Base-by-base conservation (phyloP, 495 filamentous ascomycete genomes). In the Astrothelium subdiscretum region DNA sequence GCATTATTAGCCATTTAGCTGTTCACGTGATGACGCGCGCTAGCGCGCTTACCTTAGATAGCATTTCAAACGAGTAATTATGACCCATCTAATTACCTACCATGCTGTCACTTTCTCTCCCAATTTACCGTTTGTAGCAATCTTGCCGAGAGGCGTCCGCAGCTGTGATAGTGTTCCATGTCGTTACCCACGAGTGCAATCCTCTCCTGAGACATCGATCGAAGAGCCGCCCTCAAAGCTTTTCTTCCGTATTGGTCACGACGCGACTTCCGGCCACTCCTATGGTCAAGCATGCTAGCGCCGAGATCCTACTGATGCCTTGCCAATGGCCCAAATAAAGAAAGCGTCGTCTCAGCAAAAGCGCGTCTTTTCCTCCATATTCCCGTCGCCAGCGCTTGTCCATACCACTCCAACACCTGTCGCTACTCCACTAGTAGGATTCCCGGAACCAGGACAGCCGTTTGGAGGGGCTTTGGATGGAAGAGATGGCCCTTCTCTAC, bases 341-440 rank as follows among this genome's bases (percentile, higher is more conserved):
- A 54, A 54, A 24, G 8, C 6, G 8, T 59, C 60, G 8, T 64
- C 57, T 54, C 20, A 27, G 48, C 48, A 54, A 20, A 54, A 29
- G 15, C n/a, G 24, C 31, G 59, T 69, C 57, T 72, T 72, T 63
- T 63, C 68, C 15, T 68, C 70, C 13, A 60, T 72, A 59, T 72
- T 72, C 60, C 61, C 68, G 13, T 59, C 65, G 0, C 63, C 69
- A 4, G 63, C 67, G 26, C 48, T 54, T 6, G 31, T 67, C 62
- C 70, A 72, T 59, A 73, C 73, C 0, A 72, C 68, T 3, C 73
- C 73, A 13, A 75, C 73, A 6, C 73, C 73, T 13, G 65, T 72
- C 35, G 65, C 72, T 11, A 75, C 73, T 15, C 72, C 73, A 27
- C 69, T 71, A 35, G 65, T 72, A 22, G 73, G 71, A 8, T 62